phyloP scores from a whole-genome alignment of 2,329 filamentous ascomycete species.

The Zasmidium angulare region DNA sequence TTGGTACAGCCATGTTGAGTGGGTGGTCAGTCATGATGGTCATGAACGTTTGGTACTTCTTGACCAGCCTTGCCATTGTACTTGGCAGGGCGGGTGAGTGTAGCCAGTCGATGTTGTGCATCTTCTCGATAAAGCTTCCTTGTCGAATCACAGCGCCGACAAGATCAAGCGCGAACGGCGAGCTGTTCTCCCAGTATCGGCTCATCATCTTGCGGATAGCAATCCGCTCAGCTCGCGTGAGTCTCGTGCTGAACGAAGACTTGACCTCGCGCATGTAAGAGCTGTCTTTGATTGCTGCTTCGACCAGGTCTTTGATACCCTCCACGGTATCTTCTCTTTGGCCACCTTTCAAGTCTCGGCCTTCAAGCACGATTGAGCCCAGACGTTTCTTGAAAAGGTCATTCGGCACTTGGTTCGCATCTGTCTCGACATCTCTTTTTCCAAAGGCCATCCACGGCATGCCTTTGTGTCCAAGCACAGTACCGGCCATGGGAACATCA shows the following conservation, averaged over 20 bases:
- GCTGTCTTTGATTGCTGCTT: constrained; percentile 44
- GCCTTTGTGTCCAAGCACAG: constrained; percentile 59
- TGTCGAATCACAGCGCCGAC: constrained; percentile 66
- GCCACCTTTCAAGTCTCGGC: neutral
- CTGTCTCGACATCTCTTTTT: constrained; percentile 17
- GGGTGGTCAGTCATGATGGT: constrained; percentile 55
- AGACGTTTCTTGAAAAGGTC: constrained; percentile 48
- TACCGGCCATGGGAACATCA: constrained; percentile 64
- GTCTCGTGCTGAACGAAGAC: neutral
- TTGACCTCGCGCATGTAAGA: constrained; percentile 41
- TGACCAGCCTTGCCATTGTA: constrained; percentile 65
- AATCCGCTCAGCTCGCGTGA: constrained; percentile 31
- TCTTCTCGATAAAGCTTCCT: constrained; percentile 68
- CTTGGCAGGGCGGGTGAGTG: constrained; percentile 64
- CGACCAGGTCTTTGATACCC: constrained; percentile 53
- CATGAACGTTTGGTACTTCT: constrained; percentile 66
- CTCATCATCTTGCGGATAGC: constrained; percentile 67
- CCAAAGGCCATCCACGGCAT: constrained; percentile 42
- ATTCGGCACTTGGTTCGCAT: constrained; percentile 28
- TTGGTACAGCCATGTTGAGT: constrained; percentile 60
- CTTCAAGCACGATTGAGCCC: constrained; percentile 39
- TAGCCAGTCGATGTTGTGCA: constrained; percentile 75
- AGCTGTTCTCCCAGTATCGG: constrained; percentile 68
- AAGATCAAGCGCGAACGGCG: constrained; percentile 64
- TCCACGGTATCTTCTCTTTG: constrained; percentile 19